phyloP scores from a whole-genome alignment of 1,139 yeast species.

The Nakaseomyces bracarensis region DNA sequence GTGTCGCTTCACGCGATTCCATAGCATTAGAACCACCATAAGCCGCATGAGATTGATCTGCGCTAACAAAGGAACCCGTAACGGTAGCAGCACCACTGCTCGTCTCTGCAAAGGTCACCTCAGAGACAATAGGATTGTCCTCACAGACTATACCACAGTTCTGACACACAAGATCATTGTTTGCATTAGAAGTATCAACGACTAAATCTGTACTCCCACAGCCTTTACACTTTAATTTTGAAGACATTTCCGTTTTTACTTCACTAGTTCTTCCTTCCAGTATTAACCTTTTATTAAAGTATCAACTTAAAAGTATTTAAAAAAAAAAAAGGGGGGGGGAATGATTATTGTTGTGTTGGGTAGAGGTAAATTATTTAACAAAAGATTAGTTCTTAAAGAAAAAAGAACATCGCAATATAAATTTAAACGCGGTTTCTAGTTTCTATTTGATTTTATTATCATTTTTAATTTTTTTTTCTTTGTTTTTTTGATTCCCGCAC shows the following conservation, averaged over 20 bases:
- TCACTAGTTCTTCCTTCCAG: not conserved
- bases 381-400: no score
- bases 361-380: no score
- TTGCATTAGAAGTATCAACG: conserved; percentile 48
- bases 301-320: no score
- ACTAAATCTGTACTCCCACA: conserved; percentile 44
- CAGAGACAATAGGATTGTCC: conserved; percentile 91
- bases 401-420: no score
- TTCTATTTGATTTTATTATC: no score
- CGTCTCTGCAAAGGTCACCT: conserved; percentile 88
- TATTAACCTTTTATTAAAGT: no score
- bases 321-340: no score
- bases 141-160: conserved; percentile 81
- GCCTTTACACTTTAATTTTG: conserved; percentile 32
- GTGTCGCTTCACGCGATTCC: conserved; percentile 83
- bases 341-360: no score
- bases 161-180: conserved; percentile 71
- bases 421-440: no score
- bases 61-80: conserved; percentile 86
- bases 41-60: conserved; percentile 75
- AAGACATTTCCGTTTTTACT: not conserved
- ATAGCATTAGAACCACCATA: conserved; percentile 61
- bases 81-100: conserved; percentile 92
- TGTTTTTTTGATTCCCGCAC: no score
- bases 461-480: no score